Base-by-base conservation (phyloP, 2,329 filamentous ascomycete genomes). In the Simplicillium sp. region DNA sequence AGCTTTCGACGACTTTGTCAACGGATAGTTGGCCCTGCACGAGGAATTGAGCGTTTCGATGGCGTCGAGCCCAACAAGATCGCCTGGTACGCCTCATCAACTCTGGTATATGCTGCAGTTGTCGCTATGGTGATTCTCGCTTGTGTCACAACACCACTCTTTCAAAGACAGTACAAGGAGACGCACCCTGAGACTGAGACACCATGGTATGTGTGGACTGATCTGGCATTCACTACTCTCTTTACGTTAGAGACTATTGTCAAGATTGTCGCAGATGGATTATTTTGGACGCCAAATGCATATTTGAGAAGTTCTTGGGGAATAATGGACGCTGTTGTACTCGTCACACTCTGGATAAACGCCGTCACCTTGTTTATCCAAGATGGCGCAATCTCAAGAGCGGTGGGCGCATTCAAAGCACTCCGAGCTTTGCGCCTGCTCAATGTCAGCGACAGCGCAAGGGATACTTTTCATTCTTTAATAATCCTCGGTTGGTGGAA, bases 261-360 rank as follows among this genome's bases (percentile, higher is more conserved):
- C 65, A 98, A 98, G 60, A 81, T 94, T 41, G 80, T 98, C 52
- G 92, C 92, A 0, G 92, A 98, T 64, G 92, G 92, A 7, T 84
- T 95, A 52, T 84, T 96, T 58, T 97, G 87, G 78, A 96, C 92
- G 0, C 92, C 92, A 0, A 96, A 98, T 61, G 94, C 94, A 3
- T 98, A 95, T 57, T 87, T 96, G 58, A 82, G 92, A 52, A 90
- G 90, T 55, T 90, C 89, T 0, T 98, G 92, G 92, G 94, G 92
- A 7, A 81, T 95, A 46, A 96, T 98, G 48, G 92, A 98, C 56
- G 87, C 84, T 1, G 63, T 97, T 35, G 92, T 98, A 49, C 70
- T 98, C 39, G 68, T 95, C 42, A 97, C 92, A 0, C 75, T 98
- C 8, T 97, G 92, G 90, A 83, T 96, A 56, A 97, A 94, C 54